Conservation (phyloP, 768 basidiomycete species). For the Podaxis rugospora region DNA sequence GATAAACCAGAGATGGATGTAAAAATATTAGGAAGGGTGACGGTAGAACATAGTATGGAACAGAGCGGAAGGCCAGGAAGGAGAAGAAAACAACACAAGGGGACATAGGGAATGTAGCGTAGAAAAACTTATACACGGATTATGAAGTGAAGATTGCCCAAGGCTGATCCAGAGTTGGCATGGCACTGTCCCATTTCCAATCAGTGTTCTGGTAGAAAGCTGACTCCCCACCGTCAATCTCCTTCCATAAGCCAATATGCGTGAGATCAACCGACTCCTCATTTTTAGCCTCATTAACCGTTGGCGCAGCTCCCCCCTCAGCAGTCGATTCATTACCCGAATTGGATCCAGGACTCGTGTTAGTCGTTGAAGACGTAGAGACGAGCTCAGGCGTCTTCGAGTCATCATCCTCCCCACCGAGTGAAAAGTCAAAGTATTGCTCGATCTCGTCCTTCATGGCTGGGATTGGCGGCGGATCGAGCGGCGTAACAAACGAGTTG, state of each 20-base stretch:
- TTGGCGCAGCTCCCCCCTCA: neutral
- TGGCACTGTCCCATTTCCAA: slow-evolving; percentile 74
- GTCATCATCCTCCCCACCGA: slow-evolving; percentile 54
- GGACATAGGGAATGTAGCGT: slow-evolving; percentile 28
- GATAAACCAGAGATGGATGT: slow-evolving; percentile 22
- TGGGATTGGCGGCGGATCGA: slow-evolving; percentile 23
- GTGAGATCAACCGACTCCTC: slow-evolving; percentile 54
- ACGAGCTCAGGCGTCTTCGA: slow-evolving; percentile 69
- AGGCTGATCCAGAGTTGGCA: slow-evolving; percentile 60
- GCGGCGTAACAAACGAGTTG: slow-evolving; percentile 23
- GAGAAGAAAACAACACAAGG: slow-evolving; percentile 7
- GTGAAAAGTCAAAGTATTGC: slow-evolving; percentile 70
- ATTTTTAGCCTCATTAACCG: slow-evolving; percentile 41
- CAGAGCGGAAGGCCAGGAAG: slow-evolving; percentile 17
- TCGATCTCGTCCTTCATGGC: slow-evolving; percentile 44
- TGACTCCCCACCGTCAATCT: slow-evolving; percentile 73
- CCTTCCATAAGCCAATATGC: slow-evolving; percentile 57
- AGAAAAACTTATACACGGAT: slow-evolving; percentile 26
- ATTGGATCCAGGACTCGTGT: slow-evolving; percentile 73
- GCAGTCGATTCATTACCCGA: slow-evolving; percentile 23
- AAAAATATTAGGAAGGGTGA: slow-evolving; percentile 6
- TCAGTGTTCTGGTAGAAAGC: slow-evolving; percentile 56
- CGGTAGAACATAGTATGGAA: slow-evolving; percentile 15
- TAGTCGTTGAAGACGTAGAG: slow-evolving; percentile 65
- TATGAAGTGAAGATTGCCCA: slow-evolving; percentile 71